phyloP scores from a whole-genome alignment of 176 grass and related monocot species.

The Carex myosuroides region DNA sequence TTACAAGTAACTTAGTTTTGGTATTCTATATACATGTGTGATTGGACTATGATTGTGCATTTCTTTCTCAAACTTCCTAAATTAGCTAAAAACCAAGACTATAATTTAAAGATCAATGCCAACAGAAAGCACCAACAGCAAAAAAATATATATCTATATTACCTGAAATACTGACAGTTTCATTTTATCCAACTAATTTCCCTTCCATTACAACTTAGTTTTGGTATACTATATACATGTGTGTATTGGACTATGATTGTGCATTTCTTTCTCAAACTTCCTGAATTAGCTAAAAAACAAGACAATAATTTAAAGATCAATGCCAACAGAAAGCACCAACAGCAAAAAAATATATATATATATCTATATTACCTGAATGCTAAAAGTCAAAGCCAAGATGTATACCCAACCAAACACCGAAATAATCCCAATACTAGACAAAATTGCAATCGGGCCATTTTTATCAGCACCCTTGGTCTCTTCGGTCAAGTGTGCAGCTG shows the following conservation, averaged over 20 bases:
- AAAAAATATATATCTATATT: not conserved
- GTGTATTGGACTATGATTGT: not conserved
- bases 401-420: conserved; percentile 91
- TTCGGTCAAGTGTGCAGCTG: conserved; percentile 93
- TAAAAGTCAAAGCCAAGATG: conserved; percentile 97
- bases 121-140: not conserved
- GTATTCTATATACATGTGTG: not conserved
- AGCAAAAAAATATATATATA: not conserved
- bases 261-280: not conserved
- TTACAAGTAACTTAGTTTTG: not conserved
- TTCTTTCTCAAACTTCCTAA: not conserved
- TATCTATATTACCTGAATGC: conserved; percentile 71
- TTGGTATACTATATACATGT: not conserved
- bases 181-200: not conserved
- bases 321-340: not conserved
- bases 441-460: conserved; percentile 94
- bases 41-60: not conserved
- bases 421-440: conserved; percentile 96
- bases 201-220: not conserved
- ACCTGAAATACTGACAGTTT: not conserved
- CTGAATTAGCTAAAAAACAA: not conserved
- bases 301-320: not conserved
- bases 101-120: not conserved
- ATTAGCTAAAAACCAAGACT: not conserved
- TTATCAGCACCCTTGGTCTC: conserved; percentile 93